Base-by-base conservation (phyloP, 2,329 filamentous ascomycete species). In the Cytospora paraplurivora region DNA sequence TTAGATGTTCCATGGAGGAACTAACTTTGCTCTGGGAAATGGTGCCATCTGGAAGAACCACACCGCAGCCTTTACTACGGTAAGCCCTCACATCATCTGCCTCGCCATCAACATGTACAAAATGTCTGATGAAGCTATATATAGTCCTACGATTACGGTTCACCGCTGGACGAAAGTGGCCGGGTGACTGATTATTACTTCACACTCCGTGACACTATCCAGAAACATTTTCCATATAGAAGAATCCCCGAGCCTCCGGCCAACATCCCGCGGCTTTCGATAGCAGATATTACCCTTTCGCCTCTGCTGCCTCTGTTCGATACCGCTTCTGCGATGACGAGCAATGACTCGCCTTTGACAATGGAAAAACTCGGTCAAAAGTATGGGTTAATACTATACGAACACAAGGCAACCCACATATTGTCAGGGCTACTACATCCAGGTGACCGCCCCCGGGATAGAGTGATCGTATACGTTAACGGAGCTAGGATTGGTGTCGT, bases 1-100 rank as follows among this genome's bases (percentile, higher is more conserved):
- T 34, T 21, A 66, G 63, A 82, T 83, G 80, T 79, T 83, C 64
- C 81, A 83, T 65, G 81, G 81, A 4, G 81, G 81, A 1, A 83
- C 80, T 2, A 83, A 82, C 62, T 83, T 78, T 64, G 81, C 75
- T 0, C 80, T 82, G 64, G 71, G 77, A 27, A 81, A 78, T 67
- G 81, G 81, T 8, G 78, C 76, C 1, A 69, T 80, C 12, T 81
- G 77, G 75, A 72, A 73, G 55, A 75, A 78, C 59, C 71, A 71
- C 10, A 74, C 76, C 19, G 74, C 74, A 7, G 73, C 72, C 19
- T 76, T 81, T 56, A 81, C 77, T 0, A 77, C 78, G 2, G 80
- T 47, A 47, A 21, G 11, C 8, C 21, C n/a, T 3, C 44, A 11
- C n/a, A 47, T 47, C n/a, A 10, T 12, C n/a, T 47, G 8, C 4